Base-by-base conservation (phyloP, 345 rosid genomes). In the Theobroma cacao region DNA sequence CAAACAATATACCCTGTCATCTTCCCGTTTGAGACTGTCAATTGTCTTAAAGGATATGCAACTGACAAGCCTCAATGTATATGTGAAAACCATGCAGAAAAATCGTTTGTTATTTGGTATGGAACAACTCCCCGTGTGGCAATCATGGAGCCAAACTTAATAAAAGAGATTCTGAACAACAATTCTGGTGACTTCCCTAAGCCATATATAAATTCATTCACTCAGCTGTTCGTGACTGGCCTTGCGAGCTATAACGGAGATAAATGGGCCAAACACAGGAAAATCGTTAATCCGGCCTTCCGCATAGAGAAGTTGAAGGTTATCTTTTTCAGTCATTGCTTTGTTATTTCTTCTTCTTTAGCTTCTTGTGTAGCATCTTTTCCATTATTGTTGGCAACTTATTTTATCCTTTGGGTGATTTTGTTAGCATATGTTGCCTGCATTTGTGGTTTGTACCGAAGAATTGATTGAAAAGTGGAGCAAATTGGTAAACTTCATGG, bases 181-280 rank as follows among this genome's bases (percentile, higher is more conserved):
- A 77, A 53, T 67, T 53, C 67, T 5, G 86, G 77, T 14, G 63
- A 80, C 13, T 80, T 84, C 70, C 77, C 47, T 4, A 84, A 75
- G 80, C 79, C 77, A 36, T 65, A 78, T 40, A 45, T 63, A 14
- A 53, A 59, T 45, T 26, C 82, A 47, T 70, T 66, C 30, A 45
- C 78, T 3, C 61, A 78, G 61, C 68, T 75, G 47, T 84, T 80
- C 65, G 58, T 72, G 20, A 69, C 74, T 34, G 86, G 86, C 15
- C 80, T 80, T 63, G 80, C 82, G 28, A 80, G 20, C 52, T 77
- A 69, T 52, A 72, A 84, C 14, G 86, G 84, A 50, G 72, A 80
- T 10, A 80, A 80, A 71, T 84, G 84, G 86, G 38, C 67, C 36
- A 70, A 80, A 71, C 84, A 75, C 67, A 84, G 86, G 75, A 84